Evolutionary conservation across 169 alveolate species (phyloP).

Genomic region (Nephromyces sp.): DNA sequence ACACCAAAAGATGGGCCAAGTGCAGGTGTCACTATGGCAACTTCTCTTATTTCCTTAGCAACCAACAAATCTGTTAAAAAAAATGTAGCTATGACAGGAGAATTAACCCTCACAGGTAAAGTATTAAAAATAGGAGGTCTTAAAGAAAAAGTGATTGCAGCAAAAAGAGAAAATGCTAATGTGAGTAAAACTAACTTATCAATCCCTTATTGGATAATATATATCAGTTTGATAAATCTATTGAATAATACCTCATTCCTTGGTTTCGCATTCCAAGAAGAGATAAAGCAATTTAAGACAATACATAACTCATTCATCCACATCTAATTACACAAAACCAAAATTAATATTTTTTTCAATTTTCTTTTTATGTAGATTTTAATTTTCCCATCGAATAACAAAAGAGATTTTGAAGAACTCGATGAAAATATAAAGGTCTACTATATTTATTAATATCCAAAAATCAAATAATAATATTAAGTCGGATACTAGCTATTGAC

Average conservation of each 20-base stretch:
- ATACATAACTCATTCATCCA: neutral
- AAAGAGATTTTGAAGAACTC: slow-evolving; percentile 25
- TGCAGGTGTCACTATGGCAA: slow-evolving; percentile 83
- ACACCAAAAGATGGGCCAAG: slow-evolving; percentile 91
- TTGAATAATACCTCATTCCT: neutral
- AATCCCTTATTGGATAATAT: neutral
- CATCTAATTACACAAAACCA: no score
- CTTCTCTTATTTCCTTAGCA: slow-evolving; percentile 75
- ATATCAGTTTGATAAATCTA: no score
- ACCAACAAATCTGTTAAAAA: slow-evolving; percentile 48
- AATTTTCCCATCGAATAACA: slow-evolving; percentile 25
- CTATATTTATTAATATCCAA: neutral
- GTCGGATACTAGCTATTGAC: neutral
- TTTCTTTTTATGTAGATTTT: slow-evolving; percentile 1
- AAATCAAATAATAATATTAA: neutral
- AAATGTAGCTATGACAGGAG: slow-evolving; percentile 90
- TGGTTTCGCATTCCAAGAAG: neutral
- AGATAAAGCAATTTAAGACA: neutral
- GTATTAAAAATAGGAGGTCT: slow-evolving; percentile 84
- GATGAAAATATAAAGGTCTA: slow-evolving; percentile 19
- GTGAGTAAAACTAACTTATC: slow-evolving; percentile 1
- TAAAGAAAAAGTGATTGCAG: slow-evolving; percentile 83
- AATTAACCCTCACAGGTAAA: slow-evolving; percentile 84
- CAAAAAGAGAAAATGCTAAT: slow-evolving; percentile 73
- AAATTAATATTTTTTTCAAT: no score